These are phyloP conservation scores for Pythium angustatum DNA, from an alignment of 352 stramenopile species.

Conservation along the genomic window DNA sequence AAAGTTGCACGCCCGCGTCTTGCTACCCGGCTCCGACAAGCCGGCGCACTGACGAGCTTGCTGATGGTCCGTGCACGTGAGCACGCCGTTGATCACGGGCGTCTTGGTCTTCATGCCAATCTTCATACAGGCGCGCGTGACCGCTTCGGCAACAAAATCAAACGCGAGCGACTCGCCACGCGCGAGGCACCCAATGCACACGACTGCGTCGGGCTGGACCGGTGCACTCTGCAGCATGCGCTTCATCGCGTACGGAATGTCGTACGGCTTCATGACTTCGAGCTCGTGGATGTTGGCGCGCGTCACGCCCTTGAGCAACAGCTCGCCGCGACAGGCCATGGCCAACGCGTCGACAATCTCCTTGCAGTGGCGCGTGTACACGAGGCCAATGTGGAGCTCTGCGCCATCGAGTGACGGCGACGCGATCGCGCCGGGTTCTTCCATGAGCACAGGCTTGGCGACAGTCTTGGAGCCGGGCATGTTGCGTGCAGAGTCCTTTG, in stretches of 20 bases:
- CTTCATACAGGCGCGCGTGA: slow-evolving; percentile 34
- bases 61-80: slow-evolving; percentile 26
- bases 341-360: slow-evolving; percentile 29
- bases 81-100: slow-evolving; percentile 32
- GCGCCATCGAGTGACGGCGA: slow-evolving; percentile 30
- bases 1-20: slow-evolving; percentile 27
- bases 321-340: slow-evolving; percentile 31
- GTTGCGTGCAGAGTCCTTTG: background rate
- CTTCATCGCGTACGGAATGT: slow-evolving; percentile 34
- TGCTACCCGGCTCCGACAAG: slow-evolving; percentile 17
- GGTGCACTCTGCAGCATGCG: slow-evolving; percentile 24
- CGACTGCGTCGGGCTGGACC: slow-evolving; percentile 25
- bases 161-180: slow-evolving; percentile 27
- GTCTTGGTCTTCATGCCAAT: slow-evolving; percentile 35
- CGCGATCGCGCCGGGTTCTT: slow-evolving; percentile 33
- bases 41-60: slow-evolving; percentile 28
- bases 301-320: slow-evolving; percentile 32
- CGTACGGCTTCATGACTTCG: slow-evolving; percentile 30
- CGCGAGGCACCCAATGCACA: slow-evolving; percentile 30
- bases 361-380: slow-evolving; percentile 30
- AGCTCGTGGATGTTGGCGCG: slow-evolving; percentile 32
- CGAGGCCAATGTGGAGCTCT: slow-evolving; percentile 18
- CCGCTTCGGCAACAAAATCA: slow-evolving; percentile 34
- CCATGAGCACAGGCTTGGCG: slow-evolving; percentile 39
- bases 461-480: slow-evolving; percentile 30